Evolutionary conservation across 106 monocot species (phyloP).

Genomic region (Apostasia shenzhenica): DNA sequence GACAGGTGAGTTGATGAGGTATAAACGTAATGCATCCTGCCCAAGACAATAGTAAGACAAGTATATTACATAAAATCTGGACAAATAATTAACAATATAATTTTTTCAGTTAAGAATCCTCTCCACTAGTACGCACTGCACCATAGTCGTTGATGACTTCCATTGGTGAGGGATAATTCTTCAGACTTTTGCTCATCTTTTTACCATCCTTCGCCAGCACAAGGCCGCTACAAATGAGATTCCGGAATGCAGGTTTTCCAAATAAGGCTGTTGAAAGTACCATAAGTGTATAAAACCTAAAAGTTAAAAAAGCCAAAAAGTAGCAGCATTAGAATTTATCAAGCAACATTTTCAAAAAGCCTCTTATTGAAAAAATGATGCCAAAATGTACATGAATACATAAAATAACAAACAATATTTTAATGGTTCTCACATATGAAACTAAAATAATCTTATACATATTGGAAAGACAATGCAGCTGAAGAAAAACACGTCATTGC

Average conservation of each 20-base stretch:
- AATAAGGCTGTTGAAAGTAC: slow-evolving; percentile 95
- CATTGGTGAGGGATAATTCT: slow-evolving; percentile 90
- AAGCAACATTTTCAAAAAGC: no score
- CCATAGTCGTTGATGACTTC: slow-evolving; percentile 89
- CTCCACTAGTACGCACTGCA: slow-evolving; percentile 50
- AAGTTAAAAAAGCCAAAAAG: not conserved
- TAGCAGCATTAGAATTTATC: not conserved
- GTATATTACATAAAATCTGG: not conserved
- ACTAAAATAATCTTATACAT: no score
- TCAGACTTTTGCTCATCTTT: slow-evolving; percentile 96
- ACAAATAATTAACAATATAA: no score
- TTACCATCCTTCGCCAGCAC: slow-evolving; percentile 97
- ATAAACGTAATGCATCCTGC: slow-evolving; percentile 92
- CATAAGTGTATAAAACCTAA: slow-evolving; percentile 99
- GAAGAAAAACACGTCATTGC: no score
- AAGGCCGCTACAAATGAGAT: slow-evolving; percentile 98
- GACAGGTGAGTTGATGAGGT: slow-evolving; percentile 95
- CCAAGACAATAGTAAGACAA: not conserved
- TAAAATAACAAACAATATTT: no score
- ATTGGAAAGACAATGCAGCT: no score
- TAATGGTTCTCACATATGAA: no score
- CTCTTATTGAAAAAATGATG: no score
- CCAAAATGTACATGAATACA: no score
- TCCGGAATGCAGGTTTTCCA: slow-evolving; percentile 92
- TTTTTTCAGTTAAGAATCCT: no score